Evolutionary conservation across 2,329 filamentous ascomycete genomes (phyloP), one percentile per base, ranked within the genome.

Genomic region (Dothideomycetidae sp.): DNA sequence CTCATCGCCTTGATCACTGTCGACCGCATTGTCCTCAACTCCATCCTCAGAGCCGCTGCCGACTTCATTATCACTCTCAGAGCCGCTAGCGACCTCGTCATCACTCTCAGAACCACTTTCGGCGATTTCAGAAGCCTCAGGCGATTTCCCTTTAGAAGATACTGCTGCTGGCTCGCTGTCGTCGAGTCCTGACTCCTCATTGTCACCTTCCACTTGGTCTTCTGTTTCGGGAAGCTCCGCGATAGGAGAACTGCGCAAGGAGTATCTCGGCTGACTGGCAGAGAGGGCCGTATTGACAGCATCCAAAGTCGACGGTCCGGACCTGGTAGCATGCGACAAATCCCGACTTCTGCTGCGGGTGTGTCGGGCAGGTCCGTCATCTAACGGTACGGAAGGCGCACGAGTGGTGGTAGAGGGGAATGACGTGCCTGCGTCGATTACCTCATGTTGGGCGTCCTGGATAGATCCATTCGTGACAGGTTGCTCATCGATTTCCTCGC

Each of bases 381-480:
- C n/a, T n/a, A 26, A 7, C n/a, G 21, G 21, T 7, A 26, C 7
- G 21, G 21, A 26, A 7, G 21, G 7, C 7, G 21, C 13, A 9
- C 13, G 28, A n/a, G 35, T 18, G 7, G 30, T 29, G 11, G 29
- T 29, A 3, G 29, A 38, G 7, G 36, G 28, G 36, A 38, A 38
- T 13, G 36, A 38, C 11, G 29, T 18, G 10, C 4, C 29, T 9
- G 29, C 14, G 5, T 14, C 5, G 13, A 15, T 7, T 26, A n/a
- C 16, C 10, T 21, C n/a, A 15, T 18, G 36, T 15, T 38, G 36
- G 5, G 36, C 36, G 30, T 38, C 36, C 15, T 38, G 36, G 18
- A 38, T 38, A 18, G 31, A 19, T 13, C 36, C 36, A 21, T 38
- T 38, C 17, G 36, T 29, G 11, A 38, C 26, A 15, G 33, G 33